Percentiles rank a stretch among this genome's conserved stretches.
Conservation (phyloP, 495 filamentous ascomycete genomes). For the Neurospora sp. region DNA sequence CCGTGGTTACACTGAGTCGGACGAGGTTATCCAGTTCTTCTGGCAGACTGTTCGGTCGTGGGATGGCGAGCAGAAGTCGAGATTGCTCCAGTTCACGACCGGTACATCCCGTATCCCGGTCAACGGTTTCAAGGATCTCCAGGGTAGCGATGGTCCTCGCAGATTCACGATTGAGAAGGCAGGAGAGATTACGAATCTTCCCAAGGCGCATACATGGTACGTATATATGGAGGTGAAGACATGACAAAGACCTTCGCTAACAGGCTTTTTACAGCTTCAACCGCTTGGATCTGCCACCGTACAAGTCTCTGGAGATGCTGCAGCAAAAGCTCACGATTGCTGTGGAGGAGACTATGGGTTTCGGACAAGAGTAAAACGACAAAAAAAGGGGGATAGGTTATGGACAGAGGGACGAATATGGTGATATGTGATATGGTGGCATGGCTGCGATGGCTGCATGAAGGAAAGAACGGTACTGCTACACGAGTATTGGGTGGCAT, state of each 20-base stretch:
- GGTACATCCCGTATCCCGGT: slow-evolving; percentile 97
- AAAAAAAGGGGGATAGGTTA: neutral
- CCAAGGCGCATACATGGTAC: slow-evolving; percentile 97
- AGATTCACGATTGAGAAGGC: slow-evolving; percentile 98
- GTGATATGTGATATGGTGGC: neutral
- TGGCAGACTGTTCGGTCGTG: slow-evolving; percentile 94
- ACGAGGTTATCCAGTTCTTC: slow-evolving; percentile 95
- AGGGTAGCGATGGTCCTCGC: slow-evolving; percentile 91
- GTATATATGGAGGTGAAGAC: slow-evolving; percentile 21
- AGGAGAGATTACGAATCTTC: slow-evolving; percentile 76
- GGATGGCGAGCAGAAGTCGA: slow-evolving; percentile 97
- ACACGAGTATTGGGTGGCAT: neutral
- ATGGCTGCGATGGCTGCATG: neutral
- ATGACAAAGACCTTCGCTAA: slow-evolving; percentile 17
- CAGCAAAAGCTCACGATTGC: slow-evolving; percentile 87
- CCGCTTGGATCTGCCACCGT: slow-evolving; percentile 88
- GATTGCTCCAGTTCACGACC: slow-evolving; percentile 92
- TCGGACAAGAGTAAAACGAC: slow-evolving; percentile 74
- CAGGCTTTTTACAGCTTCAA: slow-evolving; percentile 61
- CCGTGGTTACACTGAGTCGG: slow-evolving; percentile 94
- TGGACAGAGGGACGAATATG: neutral
- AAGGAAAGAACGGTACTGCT: neutral
- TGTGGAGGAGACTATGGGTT: slow-evolving; percentile 97
- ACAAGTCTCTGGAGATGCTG: slow-evolving; percentile 76
- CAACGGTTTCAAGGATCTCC: slow-evolving; percentile 99